Evolutionary conservation across 179 eudicot genomes (phyloP).

Genomic region (Vitellaria paradoxa): DNA sequence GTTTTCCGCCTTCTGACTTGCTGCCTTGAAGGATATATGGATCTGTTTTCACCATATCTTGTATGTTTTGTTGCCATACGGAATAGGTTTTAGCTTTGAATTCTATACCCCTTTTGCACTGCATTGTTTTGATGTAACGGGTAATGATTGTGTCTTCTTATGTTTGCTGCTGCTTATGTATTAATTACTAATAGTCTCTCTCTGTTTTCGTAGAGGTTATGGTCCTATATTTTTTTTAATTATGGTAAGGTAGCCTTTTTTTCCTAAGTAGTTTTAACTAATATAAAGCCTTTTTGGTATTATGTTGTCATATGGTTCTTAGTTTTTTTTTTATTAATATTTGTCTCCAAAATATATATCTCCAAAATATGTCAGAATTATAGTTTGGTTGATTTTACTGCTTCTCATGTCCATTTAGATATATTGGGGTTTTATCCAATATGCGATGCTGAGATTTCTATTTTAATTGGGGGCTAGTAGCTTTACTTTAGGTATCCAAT

Average conservation of each 20-base stretch:
- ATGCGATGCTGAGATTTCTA: background rate
- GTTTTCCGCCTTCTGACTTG: too few species aligned
- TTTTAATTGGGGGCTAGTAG: background rate
- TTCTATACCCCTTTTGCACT: background rate
- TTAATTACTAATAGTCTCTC: background rate
- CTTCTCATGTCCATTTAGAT: background rate
- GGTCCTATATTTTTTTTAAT: background rate
- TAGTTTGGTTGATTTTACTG: background rate
- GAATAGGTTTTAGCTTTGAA: constrained; percentile 2
- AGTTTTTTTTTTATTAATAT: too few species aligned
- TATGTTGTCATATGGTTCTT: background rate
- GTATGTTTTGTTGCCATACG: background rate
- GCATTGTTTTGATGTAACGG: background rate
- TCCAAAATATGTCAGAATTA: too few species aligned
- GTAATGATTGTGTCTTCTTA: background rate
- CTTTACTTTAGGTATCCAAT: background rate
- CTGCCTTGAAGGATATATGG: too few species aligned
- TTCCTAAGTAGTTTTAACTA: background rate
- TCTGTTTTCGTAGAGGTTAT: background rate
- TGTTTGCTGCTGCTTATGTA: background rate
- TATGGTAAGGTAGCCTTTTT: too few species aligned
- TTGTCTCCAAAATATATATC: too few species aligned
- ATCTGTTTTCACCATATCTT: too few species aligned
- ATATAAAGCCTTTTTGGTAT: background rate
- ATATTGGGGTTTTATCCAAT: background rate